Conservation (phyloP, 306 rosid species). For the Casuarina cunninghamiana region DNA sequence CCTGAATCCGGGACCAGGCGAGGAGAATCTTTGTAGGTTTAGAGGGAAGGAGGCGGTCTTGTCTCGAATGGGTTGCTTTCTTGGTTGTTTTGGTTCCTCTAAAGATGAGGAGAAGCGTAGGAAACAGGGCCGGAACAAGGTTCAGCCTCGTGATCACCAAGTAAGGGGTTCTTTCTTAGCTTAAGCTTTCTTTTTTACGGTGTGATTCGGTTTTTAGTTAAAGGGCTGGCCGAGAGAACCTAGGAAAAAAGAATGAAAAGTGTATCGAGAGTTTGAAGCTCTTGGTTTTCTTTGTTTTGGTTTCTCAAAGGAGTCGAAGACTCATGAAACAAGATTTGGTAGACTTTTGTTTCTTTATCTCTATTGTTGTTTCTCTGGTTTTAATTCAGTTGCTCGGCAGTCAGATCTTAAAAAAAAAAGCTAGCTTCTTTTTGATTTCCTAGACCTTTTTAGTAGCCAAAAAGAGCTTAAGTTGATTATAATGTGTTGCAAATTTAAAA, state of each 20-base stretch:
- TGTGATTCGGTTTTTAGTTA: not conserved
- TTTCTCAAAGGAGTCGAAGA: not conserved
- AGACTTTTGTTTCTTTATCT: not conserved
- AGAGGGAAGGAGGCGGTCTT: not conserved
- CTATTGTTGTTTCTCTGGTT: not conserved
- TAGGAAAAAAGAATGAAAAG: not conserved
- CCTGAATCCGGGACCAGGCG: not conserved
- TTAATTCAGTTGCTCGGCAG: no score
- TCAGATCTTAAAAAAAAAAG: no score
- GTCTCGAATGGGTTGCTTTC: slow-evolving; percentile 67
- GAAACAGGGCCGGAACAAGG: slow-evolving; percentile 35
- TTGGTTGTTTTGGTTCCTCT: slow-evolving; percentile 79
- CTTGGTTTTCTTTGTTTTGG: slow-evolving; percentile 1
- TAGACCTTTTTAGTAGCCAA: slow-evolving; percentile 14
- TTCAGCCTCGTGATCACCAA: slow-evolving; percentile 40
- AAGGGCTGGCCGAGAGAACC: slow-evolving; percentile 13
- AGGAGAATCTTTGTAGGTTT: slow-evolving; percentile 4
- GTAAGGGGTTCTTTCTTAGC: slow-evolving; percentile 27
- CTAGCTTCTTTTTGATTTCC: not conserved
- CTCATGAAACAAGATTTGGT: not conserved
- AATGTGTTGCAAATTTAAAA: not conserved
- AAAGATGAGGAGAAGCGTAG: slow-evolving; percentile 46
- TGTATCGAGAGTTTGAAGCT: not conserved
- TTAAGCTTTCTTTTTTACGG: not conserved
- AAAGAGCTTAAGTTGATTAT: slow-evolving; percentile 23